phyloP scores from a whole-genome alignment of 2,329 filamentous ascomycete species.

The Colletotrichum trifolii region DNA sequence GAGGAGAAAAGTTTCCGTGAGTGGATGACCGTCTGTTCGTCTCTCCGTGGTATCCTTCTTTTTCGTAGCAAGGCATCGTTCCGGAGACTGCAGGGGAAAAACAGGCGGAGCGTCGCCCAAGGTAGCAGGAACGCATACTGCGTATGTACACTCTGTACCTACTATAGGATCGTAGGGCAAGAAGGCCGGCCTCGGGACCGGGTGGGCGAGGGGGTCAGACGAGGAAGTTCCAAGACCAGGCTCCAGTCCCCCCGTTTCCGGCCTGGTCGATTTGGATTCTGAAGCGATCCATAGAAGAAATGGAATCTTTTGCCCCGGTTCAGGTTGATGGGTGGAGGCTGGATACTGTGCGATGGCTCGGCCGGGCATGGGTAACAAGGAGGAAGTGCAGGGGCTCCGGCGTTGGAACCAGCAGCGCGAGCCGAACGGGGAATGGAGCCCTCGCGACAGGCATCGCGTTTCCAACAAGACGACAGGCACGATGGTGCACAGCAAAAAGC shows the following conservation, averaged over 20 bases:
- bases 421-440: conserved; percentile 4
- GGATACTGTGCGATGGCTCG: not conserved
- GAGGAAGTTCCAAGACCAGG: conserved; percentile 29
- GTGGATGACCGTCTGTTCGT: conserved; percentile 26
- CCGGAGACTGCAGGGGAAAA: conserved; percentile 29
- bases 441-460: conserved; percentile 27
- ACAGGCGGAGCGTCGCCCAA: conserved; percentile 33
- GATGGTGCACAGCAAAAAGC: conserved; percentile 15
- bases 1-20: conserved; percentile 7
- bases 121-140: not conserved
- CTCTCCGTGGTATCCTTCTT: conserved; percentile 3
- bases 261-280: conserved; percentile 18
- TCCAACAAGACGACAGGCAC: conserved; percentile 10
- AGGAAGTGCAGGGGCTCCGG: conserved; percentile 12
- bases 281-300: conserved; percentile 21
- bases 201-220: conserved; percentile 32
- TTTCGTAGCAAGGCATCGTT: conserved; percentile 1
- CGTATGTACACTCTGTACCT: no score
- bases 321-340: conserved; percentile 22
- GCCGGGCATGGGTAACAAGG: conserved; percentile 13
- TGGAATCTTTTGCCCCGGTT: conserved; percentile 21
- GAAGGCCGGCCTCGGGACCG: conserved; percentile 26
- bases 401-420: conserved; percentile 10
- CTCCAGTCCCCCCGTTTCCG: conserved; percentile 28
- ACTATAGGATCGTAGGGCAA: not conserved